Evolutionary conservation across 352 stramenopile genomes (phyloP).

Genomic region (Blastocystis sp.): DNA sequence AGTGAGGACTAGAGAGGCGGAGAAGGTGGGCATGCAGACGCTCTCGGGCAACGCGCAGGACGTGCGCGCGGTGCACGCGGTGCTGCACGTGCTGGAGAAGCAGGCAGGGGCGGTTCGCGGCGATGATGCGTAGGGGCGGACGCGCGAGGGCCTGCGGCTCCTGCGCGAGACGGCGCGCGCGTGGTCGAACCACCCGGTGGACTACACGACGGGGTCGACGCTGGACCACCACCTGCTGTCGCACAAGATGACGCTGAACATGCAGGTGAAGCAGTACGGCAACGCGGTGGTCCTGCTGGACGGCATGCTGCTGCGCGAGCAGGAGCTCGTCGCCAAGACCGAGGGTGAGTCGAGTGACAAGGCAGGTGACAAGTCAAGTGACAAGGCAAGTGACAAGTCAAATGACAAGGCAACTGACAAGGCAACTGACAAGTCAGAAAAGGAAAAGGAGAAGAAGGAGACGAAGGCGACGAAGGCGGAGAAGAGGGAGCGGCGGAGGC

Average conservation of each 20-base stretch:
- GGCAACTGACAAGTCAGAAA: not conserved
- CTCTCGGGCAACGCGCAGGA: constrained; percentile 17
- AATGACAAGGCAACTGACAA: too few relatives aligned
- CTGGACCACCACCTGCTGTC: constrained; percentile 39
- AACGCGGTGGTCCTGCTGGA: constrained; percentile 3
- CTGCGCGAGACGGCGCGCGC: constrained; percentile 1
- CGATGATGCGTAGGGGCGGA: not conserved
- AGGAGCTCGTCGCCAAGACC: not conserved
- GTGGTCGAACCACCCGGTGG: constrained; percentile 22
- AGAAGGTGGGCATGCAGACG: constrained; percentile 17
- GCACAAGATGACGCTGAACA: constrained; percentile 28
- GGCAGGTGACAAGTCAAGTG: too few relatives aligned
- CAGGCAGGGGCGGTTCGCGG: not conserved
- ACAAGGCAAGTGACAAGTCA: not conserved
- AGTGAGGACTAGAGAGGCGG: not conserved
- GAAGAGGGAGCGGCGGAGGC: not conserved
- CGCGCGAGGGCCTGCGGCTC: constrained; percentile 30
- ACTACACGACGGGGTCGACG: constrained; percentile 2
- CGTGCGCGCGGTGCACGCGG: constrained; percentile 18
- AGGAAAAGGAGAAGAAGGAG: not conserved
- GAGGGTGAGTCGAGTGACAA: not conserved
- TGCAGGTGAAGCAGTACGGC: constrained; percentile 40
- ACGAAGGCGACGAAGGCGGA: not conserved
- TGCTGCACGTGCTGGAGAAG: constrained; percentile 27
- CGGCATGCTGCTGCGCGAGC: not conserved